phyloP scores from a whole-genome alignment of 179 eudicot species.

The Drosera spatulata region DNA sequence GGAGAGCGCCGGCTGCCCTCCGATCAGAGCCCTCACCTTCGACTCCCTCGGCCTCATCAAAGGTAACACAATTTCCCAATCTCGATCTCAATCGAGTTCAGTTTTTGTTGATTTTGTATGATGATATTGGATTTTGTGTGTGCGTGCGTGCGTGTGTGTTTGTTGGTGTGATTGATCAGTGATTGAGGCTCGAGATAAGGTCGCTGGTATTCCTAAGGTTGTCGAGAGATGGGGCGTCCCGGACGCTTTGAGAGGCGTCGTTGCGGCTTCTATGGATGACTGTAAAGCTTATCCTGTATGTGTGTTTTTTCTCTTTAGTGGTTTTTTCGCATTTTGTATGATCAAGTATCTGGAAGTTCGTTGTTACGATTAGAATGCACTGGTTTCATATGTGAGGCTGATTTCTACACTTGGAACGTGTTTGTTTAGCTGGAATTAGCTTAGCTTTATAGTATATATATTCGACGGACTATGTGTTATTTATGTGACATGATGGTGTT shows the following conservation, averaged over 20 bases:
- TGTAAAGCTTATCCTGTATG: slow-evolving; percentile 52
- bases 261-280: slow-evolving; percentile 58
- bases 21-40: slow-evolving; percentile 71
- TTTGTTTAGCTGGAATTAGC: too few relatives aligned
- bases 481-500: too few relatives aligned
- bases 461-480: too few relatives aligned
- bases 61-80: slow-evolving; percentile 26
- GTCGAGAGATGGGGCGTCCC: slow-evolving; percentile 89
- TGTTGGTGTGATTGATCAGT: slow-evolving; percentile 21
- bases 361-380: too few relatives aligned
- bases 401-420: too few relatives aligned
- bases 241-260: slow-evolving; percentile 47
- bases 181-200: slow-evolving; percentile 64
- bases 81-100: neutral
- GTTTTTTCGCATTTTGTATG: neutral
- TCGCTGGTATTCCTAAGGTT: slow-evolving; percentile 53
- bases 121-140: neutral
- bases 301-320: slow-evolving; percentile 2
- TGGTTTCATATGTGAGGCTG: too few relatives aligned
- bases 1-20: slow-evolving; percentile 85
- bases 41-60: slow-evolving; percentile 78
- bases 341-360: neutral
- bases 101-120: neutral
- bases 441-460: too few relatives aligned
- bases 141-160: neutral